Base-by-base conservation (phyloP, 2,329 filamentous ascomycete genomes). In the Colletotrichum salicis region DNA sequence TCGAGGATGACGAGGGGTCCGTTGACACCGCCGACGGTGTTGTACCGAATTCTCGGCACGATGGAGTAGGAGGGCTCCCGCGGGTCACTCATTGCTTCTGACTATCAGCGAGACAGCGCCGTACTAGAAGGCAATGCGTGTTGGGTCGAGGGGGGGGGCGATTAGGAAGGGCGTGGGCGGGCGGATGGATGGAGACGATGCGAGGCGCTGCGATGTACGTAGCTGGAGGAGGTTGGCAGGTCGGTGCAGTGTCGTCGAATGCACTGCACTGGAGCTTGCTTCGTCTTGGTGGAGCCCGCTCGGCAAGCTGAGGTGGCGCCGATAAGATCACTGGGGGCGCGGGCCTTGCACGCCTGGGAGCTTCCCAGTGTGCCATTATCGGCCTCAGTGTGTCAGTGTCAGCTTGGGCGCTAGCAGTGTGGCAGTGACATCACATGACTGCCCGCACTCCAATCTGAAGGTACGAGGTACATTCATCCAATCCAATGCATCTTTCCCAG, bases 11-110 rank as follows among this genome's bases (percentile, higher is more conserved):
- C 96, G 84, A 99, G 90, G 79, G 96, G 96, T 72, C 96, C 96
- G 86, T 99, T 99, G 85, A 99, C 92, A 87, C 96, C 96, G 80
- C 95, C 94, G 81, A 99, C 95, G 78, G 96, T 99, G 88, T 99
- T 99, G 91, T 99, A 99, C 80, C 93, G 92, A 85, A 98, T 84
- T 79, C 88, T 85, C 72, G 89, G 89, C 76, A 86, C 82, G 78
- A 90, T 84, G 74, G 87, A 89, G 83, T 90, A 90, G 75, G 88
- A 89, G 74, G 88, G 85, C 77, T 88, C 87, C 80, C 88, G 86
- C 70, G 87, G 86, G 82, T 90, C 89, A 78, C 83, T 79, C 86
- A 88, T 88, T 66, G 61, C 58, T 57, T 67, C 70, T 37, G 77
- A 78, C 81, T 81, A 76, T 73, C 75, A 75, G 70, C 74, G 74